A percentile compares a stretch with the other conserved stretches of the same genome.
phyloP scores from a whole-genome alignment of 768 basidiomycete genomes.

The Mycena polygramma region DNA sequence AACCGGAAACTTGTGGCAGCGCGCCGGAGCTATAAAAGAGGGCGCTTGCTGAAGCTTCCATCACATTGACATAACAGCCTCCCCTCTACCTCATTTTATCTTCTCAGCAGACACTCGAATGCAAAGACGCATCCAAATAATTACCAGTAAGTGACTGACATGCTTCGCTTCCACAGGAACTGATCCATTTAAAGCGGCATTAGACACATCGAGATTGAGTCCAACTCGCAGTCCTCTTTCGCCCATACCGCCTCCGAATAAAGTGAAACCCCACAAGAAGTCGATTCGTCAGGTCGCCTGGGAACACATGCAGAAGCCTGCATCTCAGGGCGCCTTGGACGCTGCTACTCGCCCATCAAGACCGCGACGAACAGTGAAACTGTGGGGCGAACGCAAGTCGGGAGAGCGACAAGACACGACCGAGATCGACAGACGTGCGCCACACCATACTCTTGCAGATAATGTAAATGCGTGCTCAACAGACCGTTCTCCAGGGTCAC shows the following conservation, averaged over 20 bases:
- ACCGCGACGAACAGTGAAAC: conserved; percentile 16
- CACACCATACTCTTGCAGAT: background rate
- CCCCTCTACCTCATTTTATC: background rate
- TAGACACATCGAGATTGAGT: conserved; percentile 27
- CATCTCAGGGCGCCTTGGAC: background rate
- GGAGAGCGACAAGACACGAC: background rate
- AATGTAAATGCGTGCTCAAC: background rate
- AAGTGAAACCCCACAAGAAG: conserved; percentile 14
- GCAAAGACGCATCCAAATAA: conserved; percentile 18
- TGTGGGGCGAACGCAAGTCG: background rate
- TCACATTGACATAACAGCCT: background rate
- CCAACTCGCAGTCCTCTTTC: conserved; percentile 36
- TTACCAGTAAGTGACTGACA: conserved; percentile 20
- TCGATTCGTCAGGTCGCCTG: conserved; percentile 19
- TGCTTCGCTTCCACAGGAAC: background rate
- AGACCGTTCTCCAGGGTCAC: background rate
- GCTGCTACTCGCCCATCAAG: background rate
- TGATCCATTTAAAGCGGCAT: conserved; percentile 19
- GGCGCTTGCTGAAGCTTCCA: background rate
- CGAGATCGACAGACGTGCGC: conserved; percentile 11
- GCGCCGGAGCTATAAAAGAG: conserved; percentile 5
- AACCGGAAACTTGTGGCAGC: conserved; percentile 3
- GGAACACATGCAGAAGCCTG: conserved; percentile 3
- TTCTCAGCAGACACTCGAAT: conserved; percentile 12
- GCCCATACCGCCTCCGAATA: conserved; percentile 21